Evolutionary conservation across 1,284 basidiomycete species (phyloP), one percentile per base, ranked within the genome.

Genomic region (Ustilago loliicola): DNA sequence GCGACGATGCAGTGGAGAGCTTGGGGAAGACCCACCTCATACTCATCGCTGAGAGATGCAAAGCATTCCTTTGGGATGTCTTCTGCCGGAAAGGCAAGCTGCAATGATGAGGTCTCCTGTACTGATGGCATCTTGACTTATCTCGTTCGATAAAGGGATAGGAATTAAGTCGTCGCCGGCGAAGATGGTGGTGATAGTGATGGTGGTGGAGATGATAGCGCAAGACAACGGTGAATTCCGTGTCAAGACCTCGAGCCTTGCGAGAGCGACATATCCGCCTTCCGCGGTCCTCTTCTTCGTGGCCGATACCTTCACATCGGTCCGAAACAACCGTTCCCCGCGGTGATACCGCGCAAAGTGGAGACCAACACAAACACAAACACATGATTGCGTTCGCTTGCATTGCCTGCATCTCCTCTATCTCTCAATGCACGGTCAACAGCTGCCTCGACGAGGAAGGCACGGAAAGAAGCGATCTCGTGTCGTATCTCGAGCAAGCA

Each of bases 41-140:
- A 71, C 3, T 38, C 69, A 45, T 66, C 55, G 38, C 48, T 23
- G 23, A 71, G 38, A 5, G 58, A 2, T 6, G 45, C 15, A 45
- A 71, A 59, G 63, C 69, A 65, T 48, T 71, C 69, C 19, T 57
- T 21, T 3, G 63, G 63, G 36, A 71, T 71, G 47, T 65, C 69
- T 15, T 57, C 38, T 15, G 58, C 36, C 6, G 63, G 34, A 27
- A 66, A 71, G 2, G 69, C 69, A 5, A 71, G 59, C 34, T 61
- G 53, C 50, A 57, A 40, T 17, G 53, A 25, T 3, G 61, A 51
- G 27, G 13, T 57, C 11, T 57, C 36, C 27, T 61, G 42, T n/a
- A 56, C 58, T 47, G 52, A 63, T 1, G 66, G 61, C 66, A 69
- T 63, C 55, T 48, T 59, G 5, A 13, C n/a, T 19, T 4, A 9